phyloP scores from a whole-genome alignment of 73 alveolate genomes.

The Tetrahymena malaccensis region DNA sequence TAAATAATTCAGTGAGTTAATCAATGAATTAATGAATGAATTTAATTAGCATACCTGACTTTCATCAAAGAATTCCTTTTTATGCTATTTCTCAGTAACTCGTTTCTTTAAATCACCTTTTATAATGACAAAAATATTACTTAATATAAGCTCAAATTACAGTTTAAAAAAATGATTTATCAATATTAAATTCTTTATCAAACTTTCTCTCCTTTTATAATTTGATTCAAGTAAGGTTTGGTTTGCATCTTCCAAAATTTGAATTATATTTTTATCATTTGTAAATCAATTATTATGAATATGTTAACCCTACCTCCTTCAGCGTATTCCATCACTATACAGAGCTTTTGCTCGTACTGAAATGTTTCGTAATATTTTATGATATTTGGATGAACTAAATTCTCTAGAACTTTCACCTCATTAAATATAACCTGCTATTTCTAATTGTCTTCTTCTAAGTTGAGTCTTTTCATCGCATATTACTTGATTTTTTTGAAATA shows the following conservation, averaged over 20 bases:
- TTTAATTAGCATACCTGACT: background rate
- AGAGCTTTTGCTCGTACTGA: slow-evolving; percentile 35
- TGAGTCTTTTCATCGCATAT: slow-evolving; percentile 63
- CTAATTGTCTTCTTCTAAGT: slow-evolving; percentile 19
- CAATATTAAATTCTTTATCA: no score
- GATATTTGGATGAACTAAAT: slow-evolving; percentile 53
- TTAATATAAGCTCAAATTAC: background rate
- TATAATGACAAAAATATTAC: no score
- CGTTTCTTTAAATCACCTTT: background rate
- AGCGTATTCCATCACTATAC: slow-evolving; percentile 68
- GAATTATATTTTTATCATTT: no score
- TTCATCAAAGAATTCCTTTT: background rate
- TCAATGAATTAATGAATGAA: background rate
- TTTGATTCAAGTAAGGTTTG: slow-evolving; percentile 9
- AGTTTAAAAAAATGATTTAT: no score
- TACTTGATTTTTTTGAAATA: slow-evolving; percentile 13
- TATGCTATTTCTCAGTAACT: background rate
- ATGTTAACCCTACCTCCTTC: slow-evolving; percentile 39
- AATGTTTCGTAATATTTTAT: slow-evolving; percentile 56
- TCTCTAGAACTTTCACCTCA: slow-evolving; percentile 53
- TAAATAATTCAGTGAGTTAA: background rate
- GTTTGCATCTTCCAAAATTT: no score
- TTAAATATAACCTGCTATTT: slow-evolving; percentile 34
- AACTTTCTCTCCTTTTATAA: background rate
- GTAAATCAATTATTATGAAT: background rate